A percentile compares a stretch with the other conserved stretches of the same genome.
Conservation (phyloP, 2,329 filamentous ascomycete species). For the Scedosporium aurantiacum region DNA sequence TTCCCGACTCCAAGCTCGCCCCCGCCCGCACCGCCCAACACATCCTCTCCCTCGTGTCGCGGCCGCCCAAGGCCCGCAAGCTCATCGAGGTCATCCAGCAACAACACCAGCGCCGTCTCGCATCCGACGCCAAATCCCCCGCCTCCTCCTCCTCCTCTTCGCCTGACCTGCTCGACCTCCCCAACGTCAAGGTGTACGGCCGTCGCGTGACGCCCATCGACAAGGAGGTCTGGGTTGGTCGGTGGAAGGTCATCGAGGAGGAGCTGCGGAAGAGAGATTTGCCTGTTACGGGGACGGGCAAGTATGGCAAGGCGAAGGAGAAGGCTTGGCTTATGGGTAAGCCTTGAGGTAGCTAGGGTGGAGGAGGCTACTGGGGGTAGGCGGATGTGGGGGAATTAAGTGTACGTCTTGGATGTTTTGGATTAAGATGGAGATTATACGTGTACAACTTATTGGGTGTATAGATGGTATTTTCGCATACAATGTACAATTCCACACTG, state of each 20-base stretch:
- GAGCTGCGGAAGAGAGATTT: constrained; percentile 54
- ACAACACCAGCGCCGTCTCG: constrained; percentile 16
- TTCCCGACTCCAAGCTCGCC: constrained; percentile 60
- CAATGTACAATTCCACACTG: constrained; percentile 1
- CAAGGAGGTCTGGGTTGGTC: constrained; percentile 58
- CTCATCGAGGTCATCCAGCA: constrained; percentile 49
- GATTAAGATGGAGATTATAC: not conserved
- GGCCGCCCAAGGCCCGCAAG: constrained; percentile 46
- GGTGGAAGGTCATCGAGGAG: constrained; percentile 69
- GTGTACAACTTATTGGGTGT: not conserved
- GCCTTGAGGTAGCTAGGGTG: constrained; percentile 14
- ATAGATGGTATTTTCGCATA: not conserved
- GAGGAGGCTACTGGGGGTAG: not conserved
- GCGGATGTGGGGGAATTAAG: not conserved
- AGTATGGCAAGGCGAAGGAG: constrained; percentile 30
- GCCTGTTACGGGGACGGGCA: constrained; percentile 39
- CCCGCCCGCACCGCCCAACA: constrained; percentile 41
- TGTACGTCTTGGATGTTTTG: constrained; percentile 1
- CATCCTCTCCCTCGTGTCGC: constrained; percentile 42
- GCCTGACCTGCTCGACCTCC: constrained; percentile 35
- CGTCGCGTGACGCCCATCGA: constrained; percentile 60
- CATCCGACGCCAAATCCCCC: not conserved
- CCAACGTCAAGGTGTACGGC: constrained; percentile 60
- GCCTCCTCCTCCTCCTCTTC: not conserved
- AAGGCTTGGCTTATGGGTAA: constrained; percentile 30